Evolutionary conservation across 2,329 filamentous ascomycete species (phyloP).

Genomic region (Fusarium sp.): DNA sequence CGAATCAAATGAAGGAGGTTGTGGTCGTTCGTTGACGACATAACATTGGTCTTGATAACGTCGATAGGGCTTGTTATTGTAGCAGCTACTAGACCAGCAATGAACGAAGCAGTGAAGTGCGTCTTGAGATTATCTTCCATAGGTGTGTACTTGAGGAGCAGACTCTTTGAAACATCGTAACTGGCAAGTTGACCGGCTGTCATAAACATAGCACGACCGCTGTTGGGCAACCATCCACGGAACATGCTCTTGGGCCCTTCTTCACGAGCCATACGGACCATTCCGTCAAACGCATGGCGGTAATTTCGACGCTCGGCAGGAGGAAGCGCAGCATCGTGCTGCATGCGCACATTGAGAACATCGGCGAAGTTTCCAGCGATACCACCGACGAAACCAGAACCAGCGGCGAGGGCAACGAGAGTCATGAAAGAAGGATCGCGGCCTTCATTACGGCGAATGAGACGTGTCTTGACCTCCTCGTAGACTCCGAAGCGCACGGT

Average conservation of each 20-base stretch:
- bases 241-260: conserved; percentile 85
- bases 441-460: conserved; percentile 61
- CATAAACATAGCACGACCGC: conserved; percentile 85
- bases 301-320: conserved; percentile 84
- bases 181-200: conserved; percentile 86
- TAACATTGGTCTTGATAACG: conserved; percentile 89
- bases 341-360: conserved; percentile 98
- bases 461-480: conserved; percentile 85
- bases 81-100: conserved; percentile 86
- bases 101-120: conserved; percentile 82
- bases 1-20: conserved; percentile 71
- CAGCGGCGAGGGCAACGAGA: conserved; percentile 85
- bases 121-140: conserved; percentile 79
- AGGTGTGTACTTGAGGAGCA: conserved; percentile 75
- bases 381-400: conserved; percentile 89
- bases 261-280: conserved; percentile 86
- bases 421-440: conserved; percentile 75
- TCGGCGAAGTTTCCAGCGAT: conserved; percentile 94
- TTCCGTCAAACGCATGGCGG: conserved; percentile 86
- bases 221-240: conserved; percentile 87
- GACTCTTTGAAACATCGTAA: conserved; percentile 84
- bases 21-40: conserved; percentile 71
- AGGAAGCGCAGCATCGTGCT: conserved; percentile 87
- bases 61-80: conserved; percentile 88
- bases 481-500: conserved; percentile 97